Percentiles rank a stretch among this genome's conserved stretches.
Evolutionary conservation across 176 grass and related monocot species (phyloP).

Genomic region (maize (Zea mays)): DNA sequence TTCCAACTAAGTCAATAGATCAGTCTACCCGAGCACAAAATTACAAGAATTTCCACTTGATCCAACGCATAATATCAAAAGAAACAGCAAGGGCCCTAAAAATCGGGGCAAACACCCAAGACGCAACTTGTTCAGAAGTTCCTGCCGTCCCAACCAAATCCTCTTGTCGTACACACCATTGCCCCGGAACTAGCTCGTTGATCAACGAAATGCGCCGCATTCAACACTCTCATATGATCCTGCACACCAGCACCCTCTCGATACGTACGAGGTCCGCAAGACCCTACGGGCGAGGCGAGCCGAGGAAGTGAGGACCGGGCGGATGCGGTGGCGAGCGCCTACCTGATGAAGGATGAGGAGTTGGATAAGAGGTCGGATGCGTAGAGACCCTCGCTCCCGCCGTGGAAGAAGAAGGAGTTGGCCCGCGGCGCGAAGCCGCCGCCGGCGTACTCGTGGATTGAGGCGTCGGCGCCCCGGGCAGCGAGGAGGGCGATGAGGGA

Average conservation of each 20-base stretch:
- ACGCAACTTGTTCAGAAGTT: not conserved
- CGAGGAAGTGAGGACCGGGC: not conserved
- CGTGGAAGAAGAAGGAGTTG: conserved; percentile 99
- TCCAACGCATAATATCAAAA: not conserved
- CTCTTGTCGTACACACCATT: conserved; percentile 5
- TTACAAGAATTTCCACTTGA: conserved; percentile 2
- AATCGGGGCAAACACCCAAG: not conserved
- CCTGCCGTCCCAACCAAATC: not conserved
- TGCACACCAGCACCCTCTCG: not conserved
- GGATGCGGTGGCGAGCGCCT: not conserved
- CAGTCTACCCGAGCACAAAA: conserved; percentile 17
- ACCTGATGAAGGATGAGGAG: conserved; percentile 82
- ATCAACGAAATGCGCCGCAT: conserved; percentile 28
- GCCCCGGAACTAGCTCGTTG: not conserved
- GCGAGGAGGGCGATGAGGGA: conserved; percentile 37
- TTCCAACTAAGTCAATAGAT: conserved; percentile 15
- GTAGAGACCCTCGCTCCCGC: conserved; percentile 95
- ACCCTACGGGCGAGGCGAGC: not conserved
- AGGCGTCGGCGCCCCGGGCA: conserved; percentile 49
- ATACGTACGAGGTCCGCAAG: conserved; percentile 29
- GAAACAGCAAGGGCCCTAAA: not conserved
- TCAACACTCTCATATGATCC: conserved; percentile 25
- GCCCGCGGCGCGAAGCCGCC: conserved; percentile 72
- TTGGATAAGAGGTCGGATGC: conserved; percentile 59
- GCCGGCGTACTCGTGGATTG: conserved; percentile 83